phyloP scores from a whole-genome alignment of 495 filamentous ascomycete genomes.

The Penicillium arizonense region DNA sequence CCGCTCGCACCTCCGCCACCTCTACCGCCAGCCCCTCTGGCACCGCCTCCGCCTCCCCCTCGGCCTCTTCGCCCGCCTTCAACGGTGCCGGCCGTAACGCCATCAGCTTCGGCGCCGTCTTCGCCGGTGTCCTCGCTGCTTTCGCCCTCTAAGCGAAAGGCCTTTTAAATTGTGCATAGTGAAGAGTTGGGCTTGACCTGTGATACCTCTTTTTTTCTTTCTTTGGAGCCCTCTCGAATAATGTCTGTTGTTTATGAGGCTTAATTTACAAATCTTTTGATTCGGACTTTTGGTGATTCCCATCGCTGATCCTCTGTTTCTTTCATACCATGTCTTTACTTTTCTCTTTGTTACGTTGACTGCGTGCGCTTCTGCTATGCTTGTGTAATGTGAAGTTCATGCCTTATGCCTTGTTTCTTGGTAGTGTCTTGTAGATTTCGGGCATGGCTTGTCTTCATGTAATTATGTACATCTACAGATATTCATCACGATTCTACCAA shows the following conservation, averaged over 20 bases:
- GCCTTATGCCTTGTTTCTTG: conserved; percentile 2
- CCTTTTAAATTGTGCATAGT: not conserved
- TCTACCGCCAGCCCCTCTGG: conserved; percentile 23
- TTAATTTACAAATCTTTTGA: conserved; percentile 1
- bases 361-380: not conserved
- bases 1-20: conserved; percentile 17
- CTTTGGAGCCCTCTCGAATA: conserved; percentile 1
- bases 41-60: conserved; percentile 23
- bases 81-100: conserved; percentile 48
- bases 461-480: too few relatives aligned
- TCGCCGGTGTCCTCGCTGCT: conserved; percentile 41
- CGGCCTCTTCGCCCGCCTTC: conserved; percentile 31
- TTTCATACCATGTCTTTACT: conserved; percentile 4
- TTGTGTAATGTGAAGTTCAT: conserved; percentile 11
- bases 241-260: conserved; percentile 1
- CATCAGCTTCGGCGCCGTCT: conserved; percentile 45
- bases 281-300: not conserved
- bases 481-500: too few relatives aligned
- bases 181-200: too few relatives aligned
- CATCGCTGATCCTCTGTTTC: not conserved
- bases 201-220: conserved; percentile 1
- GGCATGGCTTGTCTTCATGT: not conserved
- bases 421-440: conserved; percentile 1
- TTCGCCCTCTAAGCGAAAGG: conserved; percentile 38
- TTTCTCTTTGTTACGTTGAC: not conserved